Percentiles rank a stretch among this genome's conserved stretches.
Evolutionary conservation across 176 grass and related monocot species (phyloP).

Genomic region (Tuctoria greenei): DNA sequence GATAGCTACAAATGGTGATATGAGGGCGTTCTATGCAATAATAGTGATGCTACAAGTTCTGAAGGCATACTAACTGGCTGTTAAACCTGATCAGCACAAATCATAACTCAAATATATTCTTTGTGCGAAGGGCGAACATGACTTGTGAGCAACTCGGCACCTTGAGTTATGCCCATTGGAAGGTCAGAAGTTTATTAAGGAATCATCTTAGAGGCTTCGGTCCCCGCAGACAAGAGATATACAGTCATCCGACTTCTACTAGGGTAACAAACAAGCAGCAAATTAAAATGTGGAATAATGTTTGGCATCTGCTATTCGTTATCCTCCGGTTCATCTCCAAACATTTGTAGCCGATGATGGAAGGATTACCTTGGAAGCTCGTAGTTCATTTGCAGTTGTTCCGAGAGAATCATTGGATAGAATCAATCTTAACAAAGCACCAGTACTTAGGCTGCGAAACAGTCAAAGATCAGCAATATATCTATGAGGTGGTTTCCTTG

Average conservation of each 20-base stretch:
- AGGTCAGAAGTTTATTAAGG: constrained; percentile 21
- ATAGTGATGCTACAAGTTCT: neutral
- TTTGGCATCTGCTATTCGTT: neutral
- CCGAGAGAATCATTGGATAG: constrained; percentile 93
- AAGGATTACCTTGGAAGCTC: constrained; percentile 73
- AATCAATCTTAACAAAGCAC: constrained; percentile 93
- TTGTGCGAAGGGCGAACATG: neutral
- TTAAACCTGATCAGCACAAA: neutral
- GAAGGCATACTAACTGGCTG: neutral
- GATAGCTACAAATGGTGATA: neutral
- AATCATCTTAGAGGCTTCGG: constrained; percentile 63
- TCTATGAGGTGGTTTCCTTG: constrained; percentile 5
- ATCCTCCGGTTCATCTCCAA: neutral
- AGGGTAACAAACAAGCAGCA: neutral
- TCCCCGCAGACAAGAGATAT: constrained; percentile 38
- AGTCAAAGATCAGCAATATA: constrained; percentile 2
- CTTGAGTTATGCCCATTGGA: neutral
- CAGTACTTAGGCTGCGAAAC: constrained; percentile 80
- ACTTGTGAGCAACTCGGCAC: neutral
- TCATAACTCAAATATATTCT: neutral
- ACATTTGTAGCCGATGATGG: neutral
- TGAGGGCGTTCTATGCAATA: neutral
- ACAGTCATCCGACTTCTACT: neutral
- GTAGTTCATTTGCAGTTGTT: constrained; percentile 75
- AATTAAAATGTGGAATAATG: neutral